Base-by-base conservation (phyloP, 352 stramenopile species). In the Globisporangium ultimum region DNA sequence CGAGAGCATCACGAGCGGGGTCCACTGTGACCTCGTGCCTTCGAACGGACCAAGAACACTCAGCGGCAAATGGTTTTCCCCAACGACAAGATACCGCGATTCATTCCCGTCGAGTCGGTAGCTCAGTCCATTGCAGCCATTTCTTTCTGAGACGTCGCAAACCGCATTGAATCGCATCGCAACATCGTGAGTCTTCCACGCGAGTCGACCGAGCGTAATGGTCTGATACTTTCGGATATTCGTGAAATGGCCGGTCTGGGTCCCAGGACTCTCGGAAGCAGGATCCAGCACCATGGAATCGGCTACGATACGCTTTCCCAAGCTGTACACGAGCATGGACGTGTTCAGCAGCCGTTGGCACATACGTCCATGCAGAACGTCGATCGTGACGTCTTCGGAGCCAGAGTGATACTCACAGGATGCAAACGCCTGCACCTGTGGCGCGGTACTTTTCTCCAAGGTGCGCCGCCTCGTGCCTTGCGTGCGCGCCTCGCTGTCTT, bases 251-350 rank as follows among this genome's bases (percentile, higher is more conserved):
- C 68, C 63, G 24, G 62, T 43, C 17, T 70, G 53, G 11, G 57
- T 57, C 45, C 47, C 34, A 21, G 48, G 41, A 3, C 24, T 36
- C 12, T 17, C n/a, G 1, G 20, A 17, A 14, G 38, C 20, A 3
- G 53, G 49, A 6, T 51, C 49, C 38, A 72, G 38, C 13, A 71
- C 52, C 61, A 82, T 57, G 1, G 66, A 53, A 43, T 80, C 71
- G 2, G 65, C 75, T 10, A 76, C 45, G 6, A 83, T 76, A 18
- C 72, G 64, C 22, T 71, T 76, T 5, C 50, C 68, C 18, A 84
- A 65, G 41, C 70, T 74, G 46, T 78, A 75, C 47, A 87, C 63
- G 11, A 85, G 61, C 63, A 87, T 71, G 1, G 72, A 80, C 34
- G 70, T 69, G 12, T 71, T 60, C 6, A 68, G 66, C 11, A 61